Percentiles rank a stretch among this genome's conserved stretches.
These are phyloP conservation scores for Persicaria tinctoria DNA, from an alignment of 148 eudicot species.

Conservation along the genomic window DNA sequence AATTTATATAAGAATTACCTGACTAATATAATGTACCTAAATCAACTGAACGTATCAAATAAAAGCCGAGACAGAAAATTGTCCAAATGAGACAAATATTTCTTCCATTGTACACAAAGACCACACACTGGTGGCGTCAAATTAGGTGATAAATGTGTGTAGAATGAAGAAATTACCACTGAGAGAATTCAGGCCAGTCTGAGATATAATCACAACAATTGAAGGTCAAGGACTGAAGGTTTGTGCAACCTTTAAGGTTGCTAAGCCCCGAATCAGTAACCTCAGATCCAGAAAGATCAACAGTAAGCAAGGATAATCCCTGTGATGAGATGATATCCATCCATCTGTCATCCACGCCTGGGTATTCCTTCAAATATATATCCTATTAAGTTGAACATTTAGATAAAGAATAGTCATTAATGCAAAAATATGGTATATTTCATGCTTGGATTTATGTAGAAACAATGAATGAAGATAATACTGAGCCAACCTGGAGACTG, in stretches of 20 bases:
- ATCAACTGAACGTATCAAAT: too few relatives aligned
- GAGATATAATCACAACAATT: conserved; percentile 54
- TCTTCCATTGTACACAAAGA: too few relatives aligned
- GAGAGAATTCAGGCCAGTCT: conserved; percentile 40
- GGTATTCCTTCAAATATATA: conserved; percentile 47
- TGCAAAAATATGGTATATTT: too few relatives aligned
- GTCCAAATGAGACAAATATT: too few relatives aligned
- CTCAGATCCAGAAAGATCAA: conserved; percentile 54
- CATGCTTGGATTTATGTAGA: too few relatives aligned
- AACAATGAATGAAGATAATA: conserved; percentile 8
- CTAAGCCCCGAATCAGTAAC: conserved; percentile 53
- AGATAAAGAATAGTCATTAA: too few relatives aligned
- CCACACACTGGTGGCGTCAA: too few relatives aligned
- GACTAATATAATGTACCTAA: background rate
- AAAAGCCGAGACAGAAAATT: too few relatives aligned
- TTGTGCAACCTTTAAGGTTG: conserved; percentile 42
- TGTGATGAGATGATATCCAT: conserved; percentile 61
- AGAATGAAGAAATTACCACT: conserved; percentile 25
- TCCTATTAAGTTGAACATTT: conserved; percentile 32
- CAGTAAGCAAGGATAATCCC: conserved; percentile 55
- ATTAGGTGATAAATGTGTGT: background rate
- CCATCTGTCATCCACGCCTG: conserved; percentile 54
- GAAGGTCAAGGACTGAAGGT: conserved; percentile 37
- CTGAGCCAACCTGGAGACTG: too few relatives aligned
- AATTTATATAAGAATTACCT: background rate